Evolutionary conservation across 2,329 filamentous ascomycete species (phyloP), one percentile per base, ranked within the genome.

Genomic region (Xylaria multiplex): DNA sequence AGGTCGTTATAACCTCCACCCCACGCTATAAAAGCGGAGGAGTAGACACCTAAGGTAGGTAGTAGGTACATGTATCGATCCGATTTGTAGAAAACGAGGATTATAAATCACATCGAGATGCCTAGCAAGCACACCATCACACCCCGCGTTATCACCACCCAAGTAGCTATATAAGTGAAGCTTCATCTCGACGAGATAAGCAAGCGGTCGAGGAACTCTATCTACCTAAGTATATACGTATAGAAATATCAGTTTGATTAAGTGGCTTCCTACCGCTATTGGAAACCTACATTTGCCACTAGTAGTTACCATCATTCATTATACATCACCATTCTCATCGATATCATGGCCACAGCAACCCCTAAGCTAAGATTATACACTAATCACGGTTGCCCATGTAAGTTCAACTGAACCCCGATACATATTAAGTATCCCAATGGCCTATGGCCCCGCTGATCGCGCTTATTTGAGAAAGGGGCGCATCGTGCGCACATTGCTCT

Each of bases 401-500:
- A 55, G 71, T 67, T 22, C n/a, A n/a, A 13, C 6, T 13, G 7
- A 24, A 24, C 30, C 5, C 9, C 16, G 13, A 42, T 7, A 24
- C 37, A 14, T 7, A 7, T 11, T 45, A 9, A 35, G 30, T 13
- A 43, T n/a, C 22, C 45, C n/a, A 7, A 22, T n/a, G 37, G 5
- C 40, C 27, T 42, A 48, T n/a, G 6, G 32, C 27, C 16, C 19
- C 24, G 32, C 62, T 71, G 35, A 72, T 40, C 13, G 11, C 3
- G 55, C 7, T 22, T 50, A 62, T 37, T 24, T 77, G 14, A 14
- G 40, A 61, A 61, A 83, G 81, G 81, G 83, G 91, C 91, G 16
- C 92, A 95, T 75, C 90, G 93, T 42, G 91, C 88, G 0, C 90
- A 93, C 72, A 92, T 93, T 65, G 85, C 85, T 6, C 84, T 93